These are phyloP conservation scores for Cladobotryum mycophilum DNA, from an alignment of 2,329 filamentous ascomycete genomes.

Conservation along the genomic window DNA sequence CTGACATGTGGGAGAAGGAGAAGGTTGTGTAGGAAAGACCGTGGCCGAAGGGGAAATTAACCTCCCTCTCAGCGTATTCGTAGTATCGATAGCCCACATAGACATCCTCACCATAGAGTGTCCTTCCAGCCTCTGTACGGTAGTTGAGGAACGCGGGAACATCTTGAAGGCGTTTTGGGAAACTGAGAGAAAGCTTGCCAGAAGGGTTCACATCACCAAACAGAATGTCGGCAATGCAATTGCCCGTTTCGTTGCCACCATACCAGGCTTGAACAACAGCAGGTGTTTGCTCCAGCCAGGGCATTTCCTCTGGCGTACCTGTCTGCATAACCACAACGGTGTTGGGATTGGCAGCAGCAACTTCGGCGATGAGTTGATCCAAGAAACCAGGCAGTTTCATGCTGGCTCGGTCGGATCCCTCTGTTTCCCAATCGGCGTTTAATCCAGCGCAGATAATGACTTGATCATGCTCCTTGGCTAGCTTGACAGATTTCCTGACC, in stretches of 20 bases:
- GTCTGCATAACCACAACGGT: constrained; percentile 71
- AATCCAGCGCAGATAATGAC: constrained; percentile 73
- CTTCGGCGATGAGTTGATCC: constrained; percentile 61
- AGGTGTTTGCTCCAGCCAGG: constrained; percentile 52
- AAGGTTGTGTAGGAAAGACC: constrained; percentile 75
- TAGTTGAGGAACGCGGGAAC: constrained; percentile 75
- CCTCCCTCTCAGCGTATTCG: constrained; percentile 58
- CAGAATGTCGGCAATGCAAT: constrained; percentile 71
- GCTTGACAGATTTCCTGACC: constrained; percentile 58
- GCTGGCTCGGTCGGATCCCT: constrained; percentile 71
- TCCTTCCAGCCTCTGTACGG: constrained; percentile 60
- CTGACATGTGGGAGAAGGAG: constrained; percentile 42
- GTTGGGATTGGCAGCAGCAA: constrained; percentile 60
- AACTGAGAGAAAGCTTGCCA: constrained; percentile 67
- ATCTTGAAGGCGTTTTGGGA: constrained; percentile 61
- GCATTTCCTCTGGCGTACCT: constrained; percentile 68
- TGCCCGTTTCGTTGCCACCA: constrained; percentile 79
- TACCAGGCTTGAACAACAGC: constrained; percentile 76
- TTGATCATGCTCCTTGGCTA: constrained; percentile 66
- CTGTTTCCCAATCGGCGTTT: constrained; percentile 76
- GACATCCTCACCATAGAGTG: constrained; percentile 72
- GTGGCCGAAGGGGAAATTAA: constrained; percentile 73
- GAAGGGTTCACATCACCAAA: constrained; percentile 69
- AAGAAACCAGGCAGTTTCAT: constrained; percentile 69
- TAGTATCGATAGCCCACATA: constrained; percentile 80